phyloP scores from a whole-genome alignment of 352 stramenopile species.

The Elongisporangium undulatum region DNA sequence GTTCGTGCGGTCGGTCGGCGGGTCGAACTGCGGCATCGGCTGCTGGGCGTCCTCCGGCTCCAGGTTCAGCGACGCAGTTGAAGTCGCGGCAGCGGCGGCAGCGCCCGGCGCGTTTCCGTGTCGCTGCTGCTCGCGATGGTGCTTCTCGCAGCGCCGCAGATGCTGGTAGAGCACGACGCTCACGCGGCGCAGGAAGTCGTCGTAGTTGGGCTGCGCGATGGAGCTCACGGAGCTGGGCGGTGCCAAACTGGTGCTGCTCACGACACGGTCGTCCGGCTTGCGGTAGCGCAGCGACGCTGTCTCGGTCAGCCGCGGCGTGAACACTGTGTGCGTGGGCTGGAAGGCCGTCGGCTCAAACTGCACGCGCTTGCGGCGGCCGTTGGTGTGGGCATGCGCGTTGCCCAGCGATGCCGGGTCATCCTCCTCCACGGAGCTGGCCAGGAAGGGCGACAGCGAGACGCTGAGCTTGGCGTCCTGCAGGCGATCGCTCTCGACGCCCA shows the following conservation, averaged over 20 bases:
- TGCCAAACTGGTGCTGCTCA: constrained; percentile 54
- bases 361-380: constrained; percentile 41
- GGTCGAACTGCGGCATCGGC: constrained; percentile 6
- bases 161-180: constrained; percentile 90
- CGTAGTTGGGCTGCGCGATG: constrained; percentile 88
- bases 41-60: constrained; percentile 1
- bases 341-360: constrained; percentile 54
- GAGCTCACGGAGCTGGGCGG: constrained; percentile 68
- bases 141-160: constrained; percentile 83
- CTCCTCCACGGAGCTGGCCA: constrained; percentile 77
- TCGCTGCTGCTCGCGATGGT: constrained; percentile 58
- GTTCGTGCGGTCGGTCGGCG: constrained; percentile 10
- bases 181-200: constrained; percentile 85
- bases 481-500: constrained; percentile 4
- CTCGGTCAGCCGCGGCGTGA: constrained; percentile 72
- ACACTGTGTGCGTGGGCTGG: constrained; percentile 84
- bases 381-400: constrained; percentile 3
- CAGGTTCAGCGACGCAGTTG: constrained; percentile 3
- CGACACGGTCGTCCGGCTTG: constrained; percentile 73
- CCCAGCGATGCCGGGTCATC: constrained; percentile 14
- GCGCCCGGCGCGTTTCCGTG: constrained; percentile 16
- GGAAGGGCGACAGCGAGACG: constrained; percentile 72
- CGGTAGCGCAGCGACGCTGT: constrained; percentile 68
- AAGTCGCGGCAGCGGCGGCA: constrained; percentile 7
- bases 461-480: constrained; percentile 51